Percentiles rank a stretch among this genome's conserved stretches.
These are phyloP conservation scores for Claviceps sorghi DNA, from an alignment of 2,329 filamentous ascomycete genomes.

Conservation along the genomic window DNA sequence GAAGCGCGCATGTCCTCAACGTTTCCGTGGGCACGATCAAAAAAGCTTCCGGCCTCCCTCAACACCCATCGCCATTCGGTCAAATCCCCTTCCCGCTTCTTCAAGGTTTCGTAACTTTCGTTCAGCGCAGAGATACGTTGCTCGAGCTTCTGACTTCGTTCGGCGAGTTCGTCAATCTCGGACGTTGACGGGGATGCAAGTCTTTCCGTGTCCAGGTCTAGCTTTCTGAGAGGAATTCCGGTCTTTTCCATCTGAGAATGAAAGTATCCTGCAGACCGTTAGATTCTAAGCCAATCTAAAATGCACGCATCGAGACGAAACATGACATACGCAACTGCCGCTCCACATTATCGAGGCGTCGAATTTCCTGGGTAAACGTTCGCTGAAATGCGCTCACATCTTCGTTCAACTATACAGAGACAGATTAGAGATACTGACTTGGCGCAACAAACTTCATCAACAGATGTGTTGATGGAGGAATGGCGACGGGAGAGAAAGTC, in stretches of 20 bases:
- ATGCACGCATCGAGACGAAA: slow-evolving; percentile 3
- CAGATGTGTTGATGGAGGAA: neutral
- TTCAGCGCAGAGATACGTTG: slow-evolving; percentile 83
- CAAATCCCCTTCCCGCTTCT: slow-evolving; percentile 92
- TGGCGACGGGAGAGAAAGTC: neutral
- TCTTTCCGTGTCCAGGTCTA: slow-evolving; percentile 78
- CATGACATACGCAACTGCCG: slow-evolving; percentile 71
- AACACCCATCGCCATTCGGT: slow-evolving; percentile 98
- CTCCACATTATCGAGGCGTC: slow-evolving; percentile 94
- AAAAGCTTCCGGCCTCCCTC: slow-evolving; percentile 91
- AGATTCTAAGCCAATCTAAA: slow-evolving; percentile 11
- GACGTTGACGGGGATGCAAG: slow-evolving; percentile 78
- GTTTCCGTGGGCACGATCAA: slow-evolving; percentile 88
- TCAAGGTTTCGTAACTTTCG: slow-evolving; percentile 95
- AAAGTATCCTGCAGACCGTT: slow-evolving; percentile 60
- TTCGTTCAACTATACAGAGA: slow-evolving; percentile 61
- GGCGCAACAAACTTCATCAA: neutral
- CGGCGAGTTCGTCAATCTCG: slow-evolving; percentile 90
- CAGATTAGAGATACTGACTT: neutral
- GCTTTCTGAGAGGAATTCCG: slow-evolving; percentile 69
- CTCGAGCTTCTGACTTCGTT: slow-evolving; percentile 84
- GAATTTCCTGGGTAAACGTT: slow-evolving; percentile 94
- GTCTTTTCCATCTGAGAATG: slow-evolving; percentile 91
- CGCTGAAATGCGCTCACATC: slow-evolving; percentile 90
- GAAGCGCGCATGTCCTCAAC: slow-evolving; percentile 93